Conservation (phyloP, 345 rosid species). For the Eucalyptus sp. region DNA sequence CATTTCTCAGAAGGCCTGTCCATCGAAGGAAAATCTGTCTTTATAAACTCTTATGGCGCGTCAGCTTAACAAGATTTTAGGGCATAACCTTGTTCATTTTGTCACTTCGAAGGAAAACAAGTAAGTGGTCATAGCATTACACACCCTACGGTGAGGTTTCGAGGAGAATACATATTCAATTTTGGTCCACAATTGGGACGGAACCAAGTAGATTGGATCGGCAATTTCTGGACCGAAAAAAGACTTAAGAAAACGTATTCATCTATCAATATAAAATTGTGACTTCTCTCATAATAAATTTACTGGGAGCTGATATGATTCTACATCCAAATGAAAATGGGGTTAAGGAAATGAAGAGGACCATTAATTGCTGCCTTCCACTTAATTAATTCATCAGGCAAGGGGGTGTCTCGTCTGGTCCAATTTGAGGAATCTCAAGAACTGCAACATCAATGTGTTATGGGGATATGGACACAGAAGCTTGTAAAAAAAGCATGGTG, state of each 20-base stretch:
- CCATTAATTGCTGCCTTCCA: background rate
- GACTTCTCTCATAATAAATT: background rate
- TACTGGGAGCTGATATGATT: background rate
- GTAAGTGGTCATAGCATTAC: background rate
- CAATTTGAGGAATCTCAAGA: background rate
- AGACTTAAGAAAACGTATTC: too few relatives aligned
- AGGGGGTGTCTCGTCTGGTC: background rate
- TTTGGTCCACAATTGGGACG: background rate
- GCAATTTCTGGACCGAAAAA: background rate
- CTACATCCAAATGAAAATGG: background rate
- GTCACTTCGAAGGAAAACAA: background rate
- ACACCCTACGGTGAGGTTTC: background rate
- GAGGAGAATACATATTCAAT: background rate
- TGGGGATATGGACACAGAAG: background rate
- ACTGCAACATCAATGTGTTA: background rate
- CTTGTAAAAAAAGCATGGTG: background rate
- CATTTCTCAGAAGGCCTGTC: background rate
- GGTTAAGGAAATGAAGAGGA: background rate
- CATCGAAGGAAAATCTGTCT: background rate
- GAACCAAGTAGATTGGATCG: background rate
- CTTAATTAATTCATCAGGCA: background rate
- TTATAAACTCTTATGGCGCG: background rate
- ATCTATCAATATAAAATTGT: too few relatives aligned
- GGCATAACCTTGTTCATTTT: background rate
- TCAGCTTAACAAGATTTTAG: background rate